These are phyloP conservation scores for Cyberlindnera veronae DNA, from an alignment of 805 yeast genomes.

Conservation along the genomic window DNA sequence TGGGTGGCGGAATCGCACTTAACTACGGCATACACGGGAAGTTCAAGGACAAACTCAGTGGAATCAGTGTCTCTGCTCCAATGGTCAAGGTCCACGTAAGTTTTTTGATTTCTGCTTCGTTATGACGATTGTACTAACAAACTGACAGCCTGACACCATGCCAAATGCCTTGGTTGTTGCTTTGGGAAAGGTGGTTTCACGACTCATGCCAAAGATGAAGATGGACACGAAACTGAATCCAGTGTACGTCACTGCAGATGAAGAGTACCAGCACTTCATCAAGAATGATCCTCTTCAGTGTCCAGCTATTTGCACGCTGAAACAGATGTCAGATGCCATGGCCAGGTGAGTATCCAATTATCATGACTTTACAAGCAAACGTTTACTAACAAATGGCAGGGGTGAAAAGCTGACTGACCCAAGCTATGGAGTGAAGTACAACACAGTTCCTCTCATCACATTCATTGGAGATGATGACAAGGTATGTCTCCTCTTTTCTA, in stretches of 20 bases:
- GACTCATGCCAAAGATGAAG: conserved; percentile 44
- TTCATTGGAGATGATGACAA: no score
- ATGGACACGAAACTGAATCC: conserved; percentile 52
- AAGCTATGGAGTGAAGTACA: conserved; percentile 27
- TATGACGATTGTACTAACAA: not conserved
- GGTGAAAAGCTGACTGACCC: conserved; percentile 50
- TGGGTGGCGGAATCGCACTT: conserved; percentile 76
- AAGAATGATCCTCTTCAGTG: conserved; percentile 38
- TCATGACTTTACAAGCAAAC: not conserved
- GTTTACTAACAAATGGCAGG: conserved; percentile 29
- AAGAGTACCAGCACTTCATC: conserved; percentile 44
- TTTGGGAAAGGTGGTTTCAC: conserved; percentile 39
- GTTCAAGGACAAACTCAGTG: conserved; percentile 41
- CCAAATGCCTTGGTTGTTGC: conserved; percentile 46
- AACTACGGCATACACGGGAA: conserved; percentile 60
- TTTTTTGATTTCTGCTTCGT: not conserved
- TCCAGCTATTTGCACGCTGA: conserved; percentile 51
- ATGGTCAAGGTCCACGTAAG: conserved; percentile 45
- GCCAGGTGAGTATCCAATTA: conserved; percentile 19
- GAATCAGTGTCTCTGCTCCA: conserved; percentile 56
- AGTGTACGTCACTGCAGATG: conserved; percentile 53
- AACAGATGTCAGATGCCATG: conserved; percentile 57
- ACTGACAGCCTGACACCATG: conserved; percentile 41
- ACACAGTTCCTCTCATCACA: no score
- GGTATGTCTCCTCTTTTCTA: conserved; percentile 42